A percentile compares a stretch with the other conserved stretches of the same genome.
These are phyloP conservation scores for Aspergillus japonicus DNA, from an alignment of 2,329 filamentous ascomycete genomes.

Conservation along the genomic window DNA sequence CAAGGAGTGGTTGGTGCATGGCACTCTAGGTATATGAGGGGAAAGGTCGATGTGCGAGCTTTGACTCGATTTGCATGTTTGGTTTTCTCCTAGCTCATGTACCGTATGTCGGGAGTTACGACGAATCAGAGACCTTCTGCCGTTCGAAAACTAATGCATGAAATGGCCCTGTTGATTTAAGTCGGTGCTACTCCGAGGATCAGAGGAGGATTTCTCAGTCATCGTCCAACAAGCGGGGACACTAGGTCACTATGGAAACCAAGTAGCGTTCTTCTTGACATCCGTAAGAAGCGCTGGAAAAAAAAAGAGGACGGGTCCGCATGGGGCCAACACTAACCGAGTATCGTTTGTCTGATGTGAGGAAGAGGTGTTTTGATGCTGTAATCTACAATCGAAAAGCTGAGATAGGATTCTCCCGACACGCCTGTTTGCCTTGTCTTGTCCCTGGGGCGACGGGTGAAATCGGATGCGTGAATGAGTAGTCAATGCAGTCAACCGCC, in stretches of 20 bases:
- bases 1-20: neutral
- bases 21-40: neutral
- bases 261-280: neutral
- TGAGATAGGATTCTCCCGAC: neutral
- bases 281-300: neutral
- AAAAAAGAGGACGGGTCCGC: neutral
- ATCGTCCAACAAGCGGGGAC: neutral
- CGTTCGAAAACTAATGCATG: conserved; percentile 20
- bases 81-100: neutral
- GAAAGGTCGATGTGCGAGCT: neutral
- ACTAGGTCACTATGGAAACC: neutral
- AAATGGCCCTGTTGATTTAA: conserved; percentile 8
- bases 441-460: neutral
- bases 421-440: neutral
- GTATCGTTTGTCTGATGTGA: neutral
- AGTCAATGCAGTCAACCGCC: conserved; percentile 4
- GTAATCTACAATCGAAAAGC: neutral
- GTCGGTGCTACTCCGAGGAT: neutral
- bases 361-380: neutral
- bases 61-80: neutral
- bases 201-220: neutral
- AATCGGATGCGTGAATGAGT: neutral
- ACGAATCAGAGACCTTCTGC: conserved; percentile 9
- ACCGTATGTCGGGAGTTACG: conserved; percentile 1
- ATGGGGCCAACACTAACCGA: neutral